Conservation (phyloP, 257 asterid species). For the Solanum neorickii region DNA sequence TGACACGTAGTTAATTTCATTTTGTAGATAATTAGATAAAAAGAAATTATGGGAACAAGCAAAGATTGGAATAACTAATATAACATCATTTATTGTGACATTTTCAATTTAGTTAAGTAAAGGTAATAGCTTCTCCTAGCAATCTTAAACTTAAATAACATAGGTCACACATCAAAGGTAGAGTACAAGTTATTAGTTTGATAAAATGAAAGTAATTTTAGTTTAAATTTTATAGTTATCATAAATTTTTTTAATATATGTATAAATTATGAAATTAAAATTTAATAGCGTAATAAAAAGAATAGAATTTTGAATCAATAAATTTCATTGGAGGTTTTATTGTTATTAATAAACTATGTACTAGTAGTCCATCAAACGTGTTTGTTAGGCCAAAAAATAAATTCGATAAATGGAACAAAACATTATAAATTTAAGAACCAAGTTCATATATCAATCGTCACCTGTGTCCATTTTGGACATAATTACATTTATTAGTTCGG, state of each 20-base stretch:
- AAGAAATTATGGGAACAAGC: not conserved
- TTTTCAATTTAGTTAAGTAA: not conserved
- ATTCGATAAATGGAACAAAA: not conserved
- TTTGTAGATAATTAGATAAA: not conserved
- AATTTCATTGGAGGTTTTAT: not conserved
- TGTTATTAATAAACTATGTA: not conserved
- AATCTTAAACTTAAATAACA: not conserved
- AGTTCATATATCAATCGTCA: not conserved
- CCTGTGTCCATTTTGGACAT: not conserved
- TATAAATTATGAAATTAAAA: not conserved
- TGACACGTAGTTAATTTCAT: not conserved
- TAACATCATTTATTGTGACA: not conserved
- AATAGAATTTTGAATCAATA: not conserved
- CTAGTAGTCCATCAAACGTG: not conserved
- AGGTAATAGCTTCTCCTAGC: not conserved
- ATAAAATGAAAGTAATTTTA: not conserved
- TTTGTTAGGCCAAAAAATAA: not conserved
- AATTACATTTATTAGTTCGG: not conserved
- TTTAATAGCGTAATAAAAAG: not conserved
- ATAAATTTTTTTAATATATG: not conserved
- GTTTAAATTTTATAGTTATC: fast-evolving
- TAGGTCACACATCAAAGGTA: not conserved
- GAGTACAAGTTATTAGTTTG: not conserved
- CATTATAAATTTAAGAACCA: not conserved
- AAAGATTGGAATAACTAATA: not conserved